Evolutionary conservation across 139 green algal genomes (phyloP).

Genomic region (Nannochloris sp.): DNA sequence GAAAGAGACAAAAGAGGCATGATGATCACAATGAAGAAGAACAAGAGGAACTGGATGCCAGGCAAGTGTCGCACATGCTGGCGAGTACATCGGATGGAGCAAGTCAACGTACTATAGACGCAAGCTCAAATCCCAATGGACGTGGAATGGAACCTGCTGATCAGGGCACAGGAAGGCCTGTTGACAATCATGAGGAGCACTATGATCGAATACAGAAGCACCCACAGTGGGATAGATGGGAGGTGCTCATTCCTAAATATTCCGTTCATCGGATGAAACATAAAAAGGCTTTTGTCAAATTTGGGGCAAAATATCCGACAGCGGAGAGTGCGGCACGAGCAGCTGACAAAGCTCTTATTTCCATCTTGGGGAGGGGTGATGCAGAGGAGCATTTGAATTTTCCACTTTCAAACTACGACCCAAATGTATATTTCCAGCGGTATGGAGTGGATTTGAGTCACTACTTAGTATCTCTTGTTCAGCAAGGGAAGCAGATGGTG

Average conservation of each 20-base stretch:
- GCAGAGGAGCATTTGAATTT: slow-evolving; percentile 15
- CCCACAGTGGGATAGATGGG: neutral
- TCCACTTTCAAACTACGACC: neutral
- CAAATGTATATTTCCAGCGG: slow-evolving; percentile 1
- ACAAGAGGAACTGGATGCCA: too few species aligned
- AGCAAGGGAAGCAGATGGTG: slow-evolving; percentile 14
- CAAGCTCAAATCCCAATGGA: too few species aligned
- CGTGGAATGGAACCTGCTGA: too few species aligned
- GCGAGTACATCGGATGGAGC: too few species aligned
- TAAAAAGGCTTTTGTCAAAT: neutral
- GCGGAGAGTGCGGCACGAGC: slow-evolving; percentile 3
- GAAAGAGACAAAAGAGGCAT: too few species aligned
- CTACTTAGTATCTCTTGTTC: slow-evolving; percentile 1
- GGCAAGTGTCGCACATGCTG: too few species aligned
- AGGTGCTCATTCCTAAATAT: neutral
- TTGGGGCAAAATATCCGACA: slow-evolving; percentile 4
- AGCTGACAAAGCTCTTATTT: slow-evolving; percentile 16
- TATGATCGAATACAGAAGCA: too few species aligned
- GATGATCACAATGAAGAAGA: too few species aligned
- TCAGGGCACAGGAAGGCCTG: too few species aligned
- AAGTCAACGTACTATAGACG: too few species aligned
- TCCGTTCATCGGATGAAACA: neutral
- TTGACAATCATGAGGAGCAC: too few species aligned
- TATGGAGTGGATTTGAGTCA: slow-evolving; percentile 12
- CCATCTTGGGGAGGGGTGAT: slow-evolving; percentile 4